phyloP scores from a whole-genome alignment of 2,329 filamentous ascomycete genomes.

The Paraconiothyrium brasiliense region DNA sequence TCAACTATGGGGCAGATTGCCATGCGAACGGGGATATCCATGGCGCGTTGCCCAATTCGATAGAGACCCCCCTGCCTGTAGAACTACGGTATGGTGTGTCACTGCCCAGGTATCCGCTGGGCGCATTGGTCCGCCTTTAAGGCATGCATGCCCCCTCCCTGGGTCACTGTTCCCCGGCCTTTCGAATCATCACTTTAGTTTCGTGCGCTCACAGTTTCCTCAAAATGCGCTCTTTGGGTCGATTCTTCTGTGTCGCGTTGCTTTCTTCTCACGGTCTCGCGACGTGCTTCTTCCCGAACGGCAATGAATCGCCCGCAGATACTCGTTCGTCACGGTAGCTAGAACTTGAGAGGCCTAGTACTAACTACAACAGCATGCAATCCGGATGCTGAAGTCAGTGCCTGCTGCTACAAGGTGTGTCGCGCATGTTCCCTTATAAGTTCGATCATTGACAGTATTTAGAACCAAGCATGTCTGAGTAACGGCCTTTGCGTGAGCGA shows the following conservation, averaged over 20 bases:
- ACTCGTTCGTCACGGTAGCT: conserved; percentile 18
- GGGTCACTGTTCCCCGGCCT: neutral
- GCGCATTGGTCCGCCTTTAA: conserved; percentile 5
- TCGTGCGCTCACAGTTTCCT: neutral
- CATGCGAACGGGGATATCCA: neutral
- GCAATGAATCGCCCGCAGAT: conserved; percentile 13
- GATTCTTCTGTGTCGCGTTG: conserved; percentile 10
- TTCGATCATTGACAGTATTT: conserved; percentile 2
- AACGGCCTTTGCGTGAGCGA: conserved; percentile 39
- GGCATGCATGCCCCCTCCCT: conserved; percentile 1
- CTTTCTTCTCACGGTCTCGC: conserved; percentile 17
- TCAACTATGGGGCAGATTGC: too few relatives aligned
- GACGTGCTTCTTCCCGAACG: conserved; percentile 26
- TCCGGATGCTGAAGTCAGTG: conserved; percentile 29
- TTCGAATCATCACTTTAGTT: neutral
- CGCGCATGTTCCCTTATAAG: neutral
- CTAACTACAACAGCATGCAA: conserved; percentile 23
- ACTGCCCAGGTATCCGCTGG: neutral
- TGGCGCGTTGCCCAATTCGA: neutral
- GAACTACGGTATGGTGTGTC: neutral
- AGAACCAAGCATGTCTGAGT: conserved; percentile 41
- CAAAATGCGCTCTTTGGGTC: conserved; percentile 21
- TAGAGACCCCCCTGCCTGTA: neutral
- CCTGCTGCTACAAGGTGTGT: conserved; percentile 35
- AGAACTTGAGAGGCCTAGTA: neutral